Evolutionary conservation across 306 rosid genomes (phyloP).

Genomic region (Datisca glomerata): DNA sequence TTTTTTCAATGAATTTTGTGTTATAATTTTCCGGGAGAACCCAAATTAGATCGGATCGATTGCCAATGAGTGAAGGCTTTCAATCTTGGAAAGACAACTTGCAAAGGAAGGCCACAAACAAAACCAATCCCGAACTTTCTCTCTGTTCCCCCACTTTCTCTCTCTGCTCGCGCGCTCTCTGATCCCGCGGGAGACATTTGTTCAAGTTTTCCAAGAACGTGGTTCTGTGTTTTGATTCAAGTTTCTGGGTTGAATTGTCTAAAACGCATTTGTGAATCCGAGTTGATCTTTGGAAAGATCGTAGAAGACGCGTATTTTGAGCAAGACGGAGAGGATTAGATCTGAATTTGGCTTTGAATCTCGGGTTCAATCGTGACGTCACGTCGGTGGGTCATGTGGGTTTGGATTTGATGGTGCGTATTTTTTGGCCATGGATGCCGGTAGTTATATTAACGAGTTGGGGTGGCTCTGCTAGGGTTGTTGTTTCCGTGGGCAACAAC

Average conservation of each 20-base stretch:
- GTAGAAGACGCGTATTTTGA: not conserved
- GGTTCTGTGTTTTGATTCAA: not conserved
- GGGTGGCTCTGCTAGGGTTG: constrained; percentile 19
- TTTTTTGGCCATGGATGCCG: constrained; percentile 33
- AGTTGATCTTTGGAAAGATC: not conserved
- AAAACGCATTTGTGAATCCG: constrained; percentile 1
- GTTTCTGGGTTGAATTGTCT: not conserved
- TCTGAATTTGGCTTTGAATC: constrained; percentile 17
- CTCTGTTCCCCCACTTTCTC: constrained; percentile 7
- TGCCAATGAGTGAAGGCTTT: constrained; percentile 3
- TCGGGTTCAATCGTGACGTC: constrained; percentile 12
- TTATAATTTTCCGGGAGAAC: not conserved
- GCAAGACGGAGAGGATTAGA: constrained; percentile 8
- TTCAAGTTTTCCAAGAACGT: not conserved
- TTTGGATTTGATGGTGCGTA: constrained; percentile 62
- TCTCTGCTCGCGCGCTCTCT: constrained; percentile 4
- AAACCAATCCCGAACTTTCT: not conserved
- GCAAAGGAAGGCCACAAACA: constrained; percentile 1
- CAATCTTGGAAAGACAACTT: constrained; percentile 8
- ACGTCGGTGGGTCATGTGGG: constrained; percentile 30
- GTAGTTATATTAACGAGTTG: constrained; percentile 19
- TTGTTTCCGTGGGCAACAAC: constrained; percentile 24
- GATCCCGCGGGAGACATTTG: not conserved
- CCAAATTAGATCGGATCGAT: constrained; percentile 11
- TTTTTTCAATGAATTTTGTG: constrained; percentile 8